Evolutionary conservation across 2,329 filamentous ascomycete genomes (phyloP), one percentile per base, ranked within the genome.

Genomic region (Ceratocystis harringtonii): DNA sequence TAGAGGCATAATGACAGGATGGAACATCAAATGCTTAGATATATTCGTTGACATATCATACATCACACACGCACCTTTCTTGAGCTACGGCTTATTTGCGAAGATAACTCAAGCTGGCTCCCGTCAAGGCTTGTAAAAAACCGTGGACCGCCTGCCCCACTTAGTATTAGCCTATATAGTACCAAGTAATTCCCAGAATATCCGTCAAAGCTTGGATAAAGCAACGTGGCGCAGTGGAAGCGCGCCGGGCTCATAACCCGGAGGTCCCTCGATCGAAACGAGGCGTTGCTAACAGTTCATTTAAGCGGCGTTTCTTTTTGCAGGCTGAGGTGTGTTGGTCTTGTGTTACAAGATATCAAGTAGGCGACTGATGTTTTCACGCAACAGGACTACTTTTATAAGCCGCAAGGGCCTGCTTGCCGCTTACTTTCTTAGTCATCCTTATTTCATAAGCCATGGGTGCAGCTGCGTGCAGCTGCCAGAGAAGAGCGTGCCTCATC

Each of bases 151-250:
- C n/a, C 58, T 61, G 19, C 32, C 58, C 58, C 48, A 52, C 48
- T 52, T 2, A 25, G 7, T 7, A 1, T 10, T 5, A 12, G 25
- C 48, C 61, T 32, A 63, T 43, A 61, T 61, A 17, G 3, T 19
- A 10, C 0, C 2, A 19, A 8, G 3, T 32, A 43, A 61, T 2
- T 32, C 22, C 5, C 12, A 5, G 2, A 55, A 43, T 2, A 45
- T 1, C 3, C 36, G 10, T 41, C 36, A 2, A 41, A 41, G 36
- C 36, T 41, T 57, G 41, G 41, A 32, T 30, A 44, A 32, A 67
- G 66, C 66, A 67, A 67, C 66, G 63, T 67, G 66, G 66, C 66
- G 66, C 66, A 67, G 63, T 67, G 66, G 66, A 67, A 67, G 66
- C 63, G 66, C 66, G 66, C 66, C 63, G 66, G 66, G 66, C 66